A percentile compares a stretch with the other conserved stretches of the same genome.
Conservation (phyloP, 306 rosid species). For the Cicer chorassanicum region DNA sequence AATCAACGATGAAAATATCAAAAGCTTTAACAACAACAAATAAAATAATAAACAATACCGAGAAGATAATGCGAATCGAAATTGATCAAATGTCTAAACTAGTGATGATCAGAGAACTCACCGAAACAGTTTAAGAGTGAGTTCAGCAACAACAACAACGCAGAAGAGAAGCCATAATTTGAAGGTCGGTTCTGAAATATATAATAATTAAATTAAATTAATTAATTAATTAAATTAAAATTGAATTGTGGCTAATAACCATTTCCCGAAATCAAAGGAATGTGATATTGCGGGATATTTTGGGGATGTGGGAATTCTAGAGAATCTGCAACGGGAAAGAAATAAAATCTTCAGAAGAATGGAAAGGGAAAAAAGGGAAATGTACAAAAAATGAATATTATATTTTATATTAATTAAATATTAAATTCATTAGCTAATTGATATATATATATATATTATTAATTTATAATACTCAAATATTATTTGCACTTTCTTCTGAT, state of each 20-base stretch:
- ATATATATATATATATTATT: too few species aligned
- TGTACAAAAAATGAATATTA: neutral
- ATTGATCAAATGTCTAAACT: slow-evolving; percentile 57
- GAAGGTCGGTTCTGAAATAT: slow-evolving; percentile 59
- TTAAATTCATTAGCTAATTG: too few species aligned
- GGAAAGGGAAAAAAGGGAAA: neutral
- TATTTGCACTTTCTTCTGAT: too few species aligned
- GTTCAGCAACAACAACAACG: slow-evolving; percentile 45
- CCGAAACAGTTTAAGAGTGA: slow-evolving; percentile 52
- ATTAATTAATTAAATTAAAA: neutral
- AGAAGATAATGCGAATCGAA: slow-evolving; percentile 51
- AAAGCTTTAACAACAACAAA: slow-evolving; percentile 28
- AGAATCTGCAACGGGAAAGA: slow-evolving; percentile 53
- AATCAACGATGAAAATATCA: slow-evolving; percentile 37
- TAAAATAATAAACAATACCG: slow-evolving; percentile 35
- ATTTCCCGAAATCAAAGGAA: slow-evolving; percentile 46
- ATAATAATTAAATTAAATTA: neutral
- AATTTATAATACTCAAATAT: neutral
- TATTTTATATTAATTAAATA: neutral
- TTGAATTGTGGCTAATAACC: slow-evolving; percentile 18
- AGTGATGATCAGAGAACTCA: slow-evolving; percentile 52
- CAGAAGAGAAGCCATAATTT: slow-evolving; percentile 41
- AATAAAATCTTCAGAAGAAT: neutral
- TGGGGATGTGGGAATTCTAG: slow-evolving; percentile 56
- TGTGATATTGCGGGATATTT: slow-evolving; percentile 48